Base-by-base conservation (phyloP, 1,139 yeast genomes). In the Kodamaea sp. region DNA sequence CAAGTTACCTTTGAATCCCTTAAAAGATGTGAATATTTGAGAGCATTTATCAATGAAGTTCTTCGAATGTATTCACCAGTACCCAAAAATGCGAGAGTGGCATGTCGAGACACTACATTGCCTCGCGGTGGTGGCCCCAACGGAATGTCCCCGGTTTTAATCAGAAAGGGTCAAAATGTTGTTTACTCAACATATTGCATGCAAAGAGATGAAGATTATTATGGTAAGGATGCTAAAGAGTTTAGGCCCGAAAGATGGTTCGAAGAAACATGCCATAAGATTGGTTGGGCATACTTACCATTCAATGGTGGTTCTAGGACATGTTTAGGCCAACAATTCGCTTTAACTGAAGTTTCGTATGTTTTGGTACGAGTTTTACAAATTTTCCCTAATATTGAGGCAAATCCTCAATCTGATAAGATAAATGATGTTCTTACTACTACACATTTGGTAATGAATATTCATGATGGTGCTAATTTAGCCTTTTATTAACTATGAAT, bases 241-340 rank as follows among this genome's bases (percentile, higher is more conserved):
- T 76, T 71, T 58, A 62, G 63, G 34, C 81, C 81, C 4, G 79
- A 73, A 45, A 63, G 80, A 45, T 75, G 80, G 80, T 58, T 57
- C 38, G 68, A 63, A 44, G 62, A 62, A 27, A 46, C 49, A 23
- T 55, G 61, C 25, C 57, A 55, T 39, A 65, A 62, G 42, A 51
- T 63, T 42, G 74, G 73, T 15, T 77, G 81, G 80, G 74, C 72
- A 9, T 76, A 60, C 53, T 53, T 76, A 24, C 81, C 81, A 5
- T 76, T 75, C 60, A 77, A 77, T 48, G 82, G 81, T 35, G 83
- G 83, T 5, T 82, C 83, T 25, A 62, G 83, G 41, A 76, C 77
- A 40, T 78, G 83, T 49, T 60, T 77, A 36, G 83, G 82, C 11
- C 81, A 77, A 55, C 81, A 77, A 52, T 76, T 74, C 55, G 81